Conservation (phyloP, 805 yeast genomes). For the Grigorovia humatica region DNA sequence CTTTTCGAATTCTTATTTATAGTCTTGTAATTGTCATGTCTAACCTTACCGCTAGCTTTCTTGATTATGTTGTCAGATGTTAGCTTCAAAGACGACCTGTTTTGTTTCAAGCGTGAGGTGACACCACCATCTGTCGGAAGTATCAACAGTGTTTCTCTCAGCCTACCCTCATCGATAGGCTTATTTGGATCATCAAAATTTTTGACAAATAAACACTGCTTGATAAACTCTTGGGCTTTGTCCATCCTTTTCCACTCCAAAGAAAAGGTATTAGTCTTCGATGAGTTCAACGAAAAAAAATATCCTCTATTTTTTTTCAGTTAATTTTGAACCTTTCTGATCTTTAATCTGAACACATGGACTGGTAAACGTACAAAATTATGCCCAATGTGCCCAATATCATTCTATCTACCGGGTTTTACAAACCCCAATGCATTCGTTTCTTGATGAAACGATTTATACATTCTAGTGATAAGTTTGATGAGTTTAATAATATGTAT, state of each 20-base stretch:
- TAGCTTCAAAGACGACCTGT: constrained; percentile 10
- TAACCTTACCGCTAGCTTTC: not conserved
- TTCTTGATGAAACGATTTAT: not conserved
- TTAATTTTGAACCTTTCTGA: too few relatives aligned
- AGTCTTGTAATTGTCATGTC: constrained; percentile 17
- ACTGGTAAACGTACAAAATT: too few relatives aligned
- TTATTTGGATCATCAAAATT: constrained; percentile 22
- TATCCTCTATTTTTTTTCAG: too few relatives aligned
- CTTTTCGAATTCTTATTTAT: constrained; percentile 25
- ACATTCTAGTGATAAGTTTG: constrained; percentile 12
- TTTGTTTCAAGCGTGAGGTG: constrained; percentile 15
- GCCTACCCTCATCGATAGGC: constrained; percentile 25
- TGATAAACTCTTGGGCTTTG: constrained; percentile 22
- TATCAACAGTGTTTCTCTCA: constrained; percentile 22
- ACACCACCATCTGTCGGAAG: constrained; percentile 30
- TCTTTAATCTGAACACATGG: too few relatives aligned
- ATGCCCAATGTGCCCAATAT: too few relatives aligned
- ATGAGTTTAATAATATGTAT: constrained; percentile 29
- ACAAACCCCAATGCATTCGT: too few relatives aligned
- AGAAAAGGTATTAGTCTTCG: not conserved
- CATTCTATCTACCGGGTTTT: too few relatives aligned
- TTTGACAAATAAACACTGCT: constrained; percentile 20
- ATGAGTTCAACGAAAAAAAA: not conserved
- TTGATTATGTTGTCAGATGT: constrained; percentile 5
- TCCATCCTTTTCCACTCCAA: constrained; percentile 14